phyloP scores from a whole-genome alignment of 2,329 filamentous ascomycete genomes.

The Ophiostoma tasmaniense region DNA sequence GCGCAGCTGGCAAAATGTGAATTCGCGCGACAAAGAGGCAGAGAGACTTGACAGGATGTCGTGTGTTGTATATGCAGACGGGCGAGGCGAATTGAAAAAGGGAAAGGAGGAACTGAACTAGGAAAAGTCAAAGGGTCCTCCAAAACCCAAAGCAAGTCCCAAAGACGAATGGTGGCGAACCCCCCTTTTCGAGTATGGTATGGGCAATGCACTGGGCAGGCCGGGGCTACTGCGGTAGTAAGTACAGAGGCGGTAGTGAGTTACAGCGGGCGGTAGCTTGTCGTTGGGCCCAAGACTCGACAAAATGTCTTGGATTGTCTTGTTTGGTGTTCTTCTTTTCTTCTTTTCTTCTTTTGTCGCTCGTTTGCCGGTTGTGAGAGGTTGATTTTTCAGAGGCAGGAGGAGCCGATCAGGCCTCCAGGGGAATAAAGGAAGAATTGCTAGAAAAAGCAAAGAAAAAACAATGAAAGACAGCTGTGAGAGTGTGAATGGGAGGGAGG shows the following conservation, averaged over 20 bases:
- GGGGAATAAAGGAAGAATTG: neutral
- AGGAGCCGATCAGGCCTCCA: neutral
- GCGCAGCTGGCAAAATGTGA: neutral
- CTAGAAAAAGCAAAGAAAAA: neutral
- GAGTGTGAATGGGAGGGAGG: neutral
- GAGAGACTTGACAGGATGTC: neutral
- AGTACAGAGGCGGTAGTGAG: conserved; percentile 61
- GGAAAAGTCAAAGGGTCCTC: neutral
- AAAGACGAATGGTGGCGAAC: neutral
- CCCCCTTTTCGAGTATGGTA: conserved; percentile 7
- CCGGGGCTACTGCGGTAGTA: neutral
- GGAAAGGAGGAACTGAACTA: neutral
- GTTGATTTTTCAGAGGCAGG: neutral
- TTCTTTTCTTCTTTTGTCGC: neutral
- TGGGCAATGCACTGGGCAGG: neutral
- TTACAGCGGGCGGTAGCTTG: conserved; percentile 1
- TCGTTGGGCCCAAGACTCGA: neutral
- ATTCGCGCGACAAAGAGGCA: neutral
- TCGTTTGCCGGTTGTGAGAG: neutral
- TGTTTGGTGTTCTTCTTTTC: neutral
- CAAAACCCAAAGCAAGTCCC: too few relatives aligned
- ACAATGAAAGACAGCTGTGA: neutral
- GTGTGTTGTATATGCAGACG: neutral
- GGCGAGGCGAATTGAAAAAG: conserved; percentile 5
- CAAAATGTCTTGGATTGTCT: conserved; percentile 1